Percentiles rank a stretch among this genome's conserved stretches.
Evolutionary conservation across 345 rosid genomes (phyloP).

Genomic region (Excoecaria agallocha): DNA sequence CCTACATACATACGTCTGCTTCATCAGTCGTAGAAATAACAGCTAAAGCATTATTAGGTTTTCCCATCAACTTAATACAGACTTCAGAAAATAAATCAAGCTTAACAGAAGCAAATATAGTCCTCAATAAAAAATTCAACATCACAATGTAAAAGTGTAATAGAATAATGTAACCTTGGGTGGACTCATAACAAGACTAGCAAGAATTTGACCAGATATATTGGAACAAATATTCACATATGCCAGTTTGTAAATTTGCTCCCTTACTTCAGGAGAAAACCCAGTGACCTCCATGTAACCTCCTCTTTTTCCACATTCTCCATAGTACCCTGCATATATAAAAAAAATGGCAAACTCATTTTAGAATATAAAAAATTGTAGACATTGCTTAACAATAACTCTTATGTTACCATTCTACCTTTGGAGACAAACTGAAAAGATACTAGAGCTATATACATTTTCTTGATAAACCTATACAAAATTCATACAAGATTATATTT

Average conservation of each 20-base stretch:
- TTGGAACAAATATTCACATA: conserved; percentile 96
- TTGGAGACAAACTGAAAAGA: conserved; percentile 94
- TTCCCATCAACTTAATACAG: too few relatives aligned
- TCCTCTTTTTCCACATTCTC: conserved; percentile 98
- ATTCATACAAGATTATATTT: too few relatives aligned
- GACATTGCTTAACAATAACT: background rate
- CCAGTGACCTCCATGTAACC: conserved; percentile 98
- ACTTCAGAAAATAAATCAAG: too few relatives aligned
- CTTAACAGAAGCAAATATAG: background rate
- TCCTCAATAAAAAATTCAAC: background rate
- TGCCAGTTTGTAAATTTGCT: conserved; percentile 91
- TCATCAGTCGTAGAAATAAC: too few relatives aligned
- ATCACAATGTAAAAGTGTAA: background rate
- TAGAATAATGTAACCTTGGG: conserved; percentile 61
- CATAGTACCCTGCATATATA: conserved; percentile 63
- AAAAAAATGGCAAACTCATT: background rate
- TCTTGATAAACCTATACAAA: too few relatives aligned
- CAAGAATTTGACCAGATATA: conserved; percentile 89
- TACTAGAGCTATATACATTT: too few relatives aligned
- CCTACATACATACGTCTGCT: too few relatives aligned
- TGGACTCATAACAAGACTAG: conserved; percentile 97
- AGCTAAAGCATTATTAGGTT: too few relatives aligned
- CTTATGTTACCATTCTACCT: conserved; percentile 46
- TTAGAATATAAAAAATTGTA: background rate
- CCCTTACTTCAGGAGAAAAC: too few relatives aligned